Evolutionary conservation across 106 monocot species (phyloP).

Genomic region (Narthecium ossifragum): DNA sequence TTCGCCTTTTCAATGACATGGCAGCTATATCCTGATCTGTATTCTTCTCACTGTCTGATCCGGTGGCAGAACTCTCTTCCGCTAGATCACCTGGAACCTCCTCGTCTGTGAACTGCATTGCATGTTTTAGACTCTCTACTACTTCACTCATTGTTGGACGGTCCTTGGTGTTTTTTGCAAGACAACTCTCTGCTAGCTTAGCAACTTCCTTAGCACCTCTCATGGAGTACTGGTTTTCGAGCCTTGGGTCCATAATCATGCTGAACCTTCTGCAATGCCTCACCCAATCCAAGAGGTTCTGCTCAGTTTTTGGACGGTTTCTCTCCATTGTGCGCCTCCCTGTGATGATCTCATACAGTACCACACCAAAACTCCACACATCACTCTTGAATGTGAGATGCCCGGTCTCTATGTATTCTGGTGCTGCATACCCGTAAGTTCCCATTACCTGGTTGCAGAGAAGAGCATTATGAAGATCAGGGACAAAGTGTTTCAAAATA

Average conservation of each 20-base stretch:
- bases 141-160: conserved; percentile 47
- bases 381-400: conserved; percentile 49
- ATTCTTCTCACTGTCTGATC: conserved; percentile 5
- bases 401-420: conserved; percentile 53
- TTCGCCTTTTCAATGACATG: conserved; percentile 23
- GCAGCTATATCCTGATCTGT: conserved; percentile 2
- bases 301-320: conserved; percentile 33
- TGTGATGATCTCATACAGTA: conserved; percentile 50
- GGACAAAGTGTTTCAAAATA: no score
- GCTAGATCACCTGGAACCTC: background rate
- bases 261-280: conserved; percentile 35
- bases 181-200: conserved; percentile 39
- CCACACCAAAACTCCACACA: conserved; percentile 55
- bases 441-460: conserved; percentile 27
- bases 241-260: conserved; percentile 40
- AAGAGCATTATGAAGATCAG: background rate
- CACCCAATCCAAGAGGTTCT: conserved; percentile 56
- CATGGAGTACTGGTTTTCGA: conserved; percentile 27
- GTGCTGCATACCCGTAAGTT: conserved; percentile 46
- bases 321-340: conserved; percentile 40
- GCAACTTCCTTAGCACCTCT: conserved; percentile 26
- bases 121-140: conserved; percentile 25
- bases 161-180: conserved; percentile 30
- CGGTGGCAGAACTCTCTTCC: conserved; percentile 3
- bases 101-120: conserved; percentile 18